These are phyloP conservation scores for Detonula confervacea DNA, from an alignment of 352 stramenopile genomes.

Conservation along the genomic window DNA sequence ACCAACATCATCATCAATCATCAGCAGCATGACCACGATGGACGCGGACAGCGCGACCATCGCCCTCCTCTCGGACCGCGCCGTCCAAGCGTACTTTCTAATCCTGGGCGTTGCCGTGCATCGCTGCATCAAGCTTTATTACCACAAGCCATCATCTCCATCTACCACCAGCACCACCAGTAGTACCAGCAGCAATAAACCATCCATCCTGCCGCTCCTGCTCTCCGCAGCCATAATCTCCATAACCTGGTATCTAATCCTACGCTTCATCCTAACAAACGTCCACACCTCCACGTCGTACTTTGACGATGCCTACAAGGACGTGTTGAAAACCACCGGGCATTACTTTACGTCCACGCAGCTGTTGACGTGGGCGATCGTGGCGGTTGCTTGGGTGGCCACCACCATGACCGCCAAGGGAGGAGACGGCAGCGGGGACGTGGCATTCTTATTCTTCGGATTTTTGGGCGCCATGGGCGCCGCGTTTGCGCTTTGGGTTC, in stretches of 20 bases:
- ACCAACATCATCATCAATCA: too few species aligned
- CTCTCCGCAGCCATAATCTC: neutral
- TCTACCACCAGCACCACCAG: neutral
- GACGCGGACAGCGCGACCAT: neutral
- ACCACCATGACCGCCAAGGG: too few species aligned
- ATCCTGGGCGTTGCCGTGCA: conserved; percentile 12
- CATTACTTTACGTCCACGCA: conserved; percentile 14
- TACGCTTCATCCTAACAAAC: conserved; percentile 20
- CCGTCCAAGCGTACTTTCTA: conserved; percentile 18
- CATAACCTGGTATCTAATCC: conserved; percentile 24
- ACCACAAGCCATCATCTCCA: neutral
- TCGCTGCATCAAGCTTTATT: conserved; percentile 7
- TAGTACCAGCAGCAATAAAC: neutral
- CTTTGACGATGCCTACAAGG: conserved; percentile 27
- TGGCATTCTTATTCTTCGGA: conserved; percentile 18
- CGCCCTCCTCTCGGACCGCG: conserved; percentile 12
- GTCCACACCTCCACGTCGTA: conserved; percentile 1
- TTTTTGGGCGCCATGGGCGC: conserved; percentile 20
- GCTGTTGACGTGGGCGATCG: conserved; percentile 15
- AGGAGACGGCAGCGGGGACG: neutral
- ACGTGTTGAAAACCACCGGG: conserved; percentile 4
- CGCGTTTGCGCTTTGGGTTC: conserved; percentile 8
- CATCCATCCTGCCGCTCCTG: conserved; percentile 7
- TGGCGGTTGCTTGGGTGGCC: conserved; percentile 18
- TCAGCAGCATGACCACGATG: neutral